Percentiles rank a stretch among this genome's conserved stretches.
These are phyloP conservation scores for Carex arenaria DNA, from an alignment of 202 grass and related monocot genomes.

Conservation along the genomic window DNA sequence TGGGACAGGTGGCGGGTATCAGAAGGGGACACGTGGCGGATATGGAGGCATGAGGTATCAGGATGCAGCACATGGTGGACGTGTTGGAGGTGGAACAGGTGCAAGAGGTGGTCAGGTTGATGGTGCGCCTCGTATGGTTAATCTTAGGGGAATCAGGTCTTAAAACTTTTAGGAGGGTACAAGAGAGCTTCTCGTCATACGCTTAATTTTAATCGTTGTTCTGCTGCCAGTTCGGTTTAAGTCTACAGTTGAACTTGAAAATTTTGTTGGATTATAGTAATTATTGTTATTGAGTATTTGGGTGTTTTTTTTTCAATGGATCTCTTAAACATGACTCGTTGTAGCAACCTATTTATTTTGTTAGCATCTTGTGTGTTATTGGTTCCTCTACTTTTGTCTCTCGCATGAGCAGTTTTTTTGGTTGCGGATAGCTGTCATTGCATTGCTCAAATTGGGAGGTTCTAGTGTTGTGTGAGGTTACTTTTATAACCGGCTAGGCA, in stretches of 20 bases:
- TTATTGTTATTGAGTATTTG: not conserved
- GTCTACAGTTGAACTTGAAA: not conserved
- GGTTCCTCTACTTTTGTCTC: not conserved
- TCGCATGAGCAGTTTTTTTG: not conserved
- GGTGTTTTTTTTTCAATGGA: not conserved
- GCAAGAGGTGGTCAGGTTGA: conserved; percentile 41
- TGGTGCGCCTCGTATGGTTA: conserved; percentile 63
- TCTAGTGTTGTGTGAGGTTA: no score
- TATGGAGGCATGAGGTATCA: conserved; percentile 53
- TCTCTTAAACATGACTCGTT: not conserved
- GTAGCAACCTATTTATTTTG: not conserved
- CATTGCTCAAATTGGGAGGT: not conserved
- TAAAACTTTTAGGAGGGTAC: conserved; percentile 35
- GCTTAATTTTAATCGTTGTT: not conserved
- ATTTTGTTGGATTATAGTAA: not conserved
- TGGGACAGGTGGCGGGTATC: conserved; percentile 52
- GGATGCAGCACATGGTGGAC: conserved; percentile 36
- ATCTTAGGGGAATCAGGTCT: conserved; percentile 56
- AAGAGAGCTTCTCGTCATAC: not conserved
- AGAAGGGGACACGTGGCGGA: conserved; percentile 48
- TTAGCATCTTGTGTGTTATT: not conserved
- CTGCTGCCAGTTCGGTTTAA: not conserved
- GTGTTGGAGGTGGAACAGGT: conserved; percentile 29
- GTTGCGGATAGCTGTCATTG: not conserved
- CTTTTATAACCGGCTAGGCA: not conserved